Base-by-base conservation (phyloP, 2,329 filamentous ascomycete species). In the Aspergillus sclerotialis region DNA sequence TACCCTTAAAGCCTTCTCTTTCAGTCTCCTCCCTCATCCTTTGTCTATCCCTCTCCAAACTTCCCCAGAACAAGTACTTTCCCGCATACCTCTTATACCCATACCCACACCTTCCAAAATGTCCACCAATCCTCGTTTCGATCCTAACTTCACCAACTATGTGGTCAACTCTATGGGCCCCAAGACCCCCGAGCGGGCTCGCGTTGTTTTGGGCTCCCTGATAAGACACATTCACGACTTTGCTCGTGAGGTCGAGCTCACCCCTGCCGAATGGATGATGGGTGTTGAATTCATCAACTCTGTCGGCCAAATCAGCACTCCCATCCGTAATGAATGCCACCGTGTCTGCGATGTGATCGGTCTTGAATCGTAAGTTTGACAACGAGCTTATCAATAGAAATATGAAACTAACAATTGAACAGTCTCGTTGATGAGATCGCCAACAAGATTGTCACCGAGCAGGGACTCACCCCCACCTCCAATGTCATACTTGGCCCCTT, bases 221-320 rank as follows among this genome's bases (percentile, higher is more conserved):
- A 79, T 87, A 61, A 69, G 65, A 31, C 82, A 88, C 65, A 69
- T 89, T 38, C 84, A 89, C 67, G 82, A 87, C 63, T 88, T 88
- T 58, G 75, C 78, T 37, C 78, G 84, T 38, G 84, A 89, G 54
- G 76, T 84, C 44, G 82, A 88, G 63, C 75, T 89, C 33, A 86
- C 78, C 12, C 71, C 77, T 19, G 82, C 84, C 35, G 84, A 89
- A 63, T 88, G 83, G 83, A 75, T 86, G 61, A 63, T 76, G 6
- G 84, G 82, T 35, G 81, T 88, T 35, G 72, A 82, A 51, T 87
- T 82, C 56, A 65, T 88, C 64, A 88, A 88, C 68, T 72, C 76
- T 29, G 75, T 85, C 42, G 83, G 84, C 41, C 77, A 84, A 61
- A 75, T 78, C 47, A 82, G 74, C 44, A 73, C 73, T 35, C 73